phyloP scores from a whole-genome alignment of 179 eudicot species.

The Camellia oleifera region DNA sequence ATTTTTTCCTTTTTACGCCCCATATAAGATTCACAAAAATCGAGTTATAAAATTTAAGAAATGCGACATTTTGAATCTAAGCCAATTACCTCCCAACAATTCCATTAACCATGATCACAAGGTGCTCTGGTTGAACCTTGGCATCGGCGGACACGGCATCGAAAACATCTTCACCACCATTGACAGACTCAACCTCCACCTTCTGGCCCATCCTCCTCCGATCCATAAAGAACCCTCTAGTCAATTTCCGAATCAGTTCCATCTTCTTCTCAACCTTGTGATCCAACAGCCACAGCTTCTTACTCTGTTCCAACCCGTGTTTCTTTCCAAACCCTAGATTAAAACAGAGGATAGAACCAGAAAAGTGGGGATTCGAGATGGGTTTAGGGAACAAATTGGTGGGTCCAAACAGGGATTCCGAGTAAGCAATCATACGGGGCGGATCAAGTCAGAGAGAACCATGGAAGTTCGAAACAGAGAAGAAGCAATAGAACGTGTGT shows the following conservation, averaged over 20 bases:
- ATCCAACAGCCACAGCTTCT: conserved; percentile 7
- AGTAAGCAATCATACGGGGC: conserved; percentile 14
- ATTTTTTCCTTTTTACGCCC: too few species aligned
- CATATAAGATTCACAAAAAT: background rate
- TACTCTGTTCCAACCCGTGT: background rate
- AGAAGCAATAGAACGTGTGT: background rate
- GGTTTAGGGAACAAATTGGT: conserved; percentile 5
- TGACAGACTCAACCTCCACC: conserved; percentile 34
- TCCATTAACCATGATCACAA: conserved; percentile 86
- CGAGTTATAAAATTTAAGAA: background rate
- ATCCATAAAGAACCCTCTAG: conserved; percentile 42
- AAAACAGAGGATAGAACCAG: background rate
- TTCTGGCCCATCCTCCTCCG: conserved; percentile 29
- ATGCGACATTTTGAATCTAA: background rate
- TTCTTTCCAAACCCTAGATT: conserved; percentile 11
- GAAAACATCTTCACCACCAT: conserved; percentile 49
- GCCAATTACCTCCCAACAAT: conserved; percentile 66
- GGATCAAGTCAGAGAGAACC: background rate
- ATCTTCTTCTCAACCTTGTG: conserved; percentile 16
- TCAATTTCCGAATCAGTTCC: conserved; percentile 34
- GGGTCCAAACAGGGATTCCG: conserved; percentile 2
- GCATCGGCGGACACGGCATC: conserved; percentile 35
- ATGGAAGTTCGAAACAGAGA: background rate
- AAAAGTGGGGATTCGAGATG: conserved; percentile 1
- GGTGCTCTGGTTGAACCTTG: conserved; percentile 55